These are phyloP conservation scores for Elsinoe arachidis DNA, from an alignment of 2,329 filamentous ascomycete species.

Conservation along the genomic window DNA sequence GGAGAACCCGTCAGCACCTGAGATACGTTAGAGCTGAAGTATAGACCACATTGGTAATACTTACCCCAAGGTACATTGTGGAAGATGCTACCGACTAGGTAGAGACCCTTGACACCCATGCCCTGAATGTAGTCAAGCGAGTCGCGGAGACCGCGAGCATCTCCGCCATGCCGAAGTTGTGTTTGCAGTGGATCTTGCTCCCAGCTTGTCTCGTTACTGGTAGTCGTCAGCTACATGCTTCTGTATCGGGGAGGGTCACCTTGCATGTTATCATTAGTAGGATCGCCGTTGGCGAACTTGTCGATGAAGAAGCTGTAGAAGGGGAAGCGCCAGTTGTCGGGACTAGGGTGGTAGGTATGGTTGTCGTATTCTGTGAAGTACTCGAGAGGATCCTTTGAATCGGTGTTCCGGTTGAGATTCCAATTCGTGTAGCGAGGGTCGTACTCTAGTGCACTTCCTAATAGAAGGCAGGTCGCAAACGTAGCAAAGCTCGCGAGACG, in stretches of 20 bases:
- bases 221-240: not conserved
- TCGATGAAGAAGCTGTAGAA: conserved; percentile 59
- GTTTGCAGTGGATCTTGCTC: conserved; percentile 52
- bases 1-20: conserved; percentile 47
- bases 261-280: conserved; percentile 50
- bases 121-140: conserved; percentile 56
- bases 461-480: not conserved
- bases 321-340: conserved; percentile 55
- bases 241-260: conserved; percentile 21
- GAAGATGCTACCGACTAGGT: conserved; percentile 55
- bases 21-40: not conserved
- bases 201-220: conserved; percentile 47
- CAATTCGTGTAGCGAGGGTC: conserved; percentile 44
- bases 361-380: conserved; percentile 51
- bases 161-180: conserved; percentile 56
- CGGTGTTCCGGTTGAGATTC: conserved; percentile 54
- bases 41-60: not conserved
- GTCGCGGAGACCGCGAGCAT: conserved; percentile 49
- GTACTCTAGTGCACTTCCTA: conserved; percentile 28
- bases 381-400: conserved; percentile 47
- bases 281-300: conserved; percentile 56
- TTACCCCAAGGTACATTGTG: conserved; percentile 55
- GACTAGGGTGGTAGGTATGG: conserved; percentile 47
- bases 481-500: not conserved
- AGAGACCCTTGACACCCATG: conserved; percentile 53